Conservation (phyloP, 768 basidiomycete genomes). For the Albatrellus ellisii region DNA sequence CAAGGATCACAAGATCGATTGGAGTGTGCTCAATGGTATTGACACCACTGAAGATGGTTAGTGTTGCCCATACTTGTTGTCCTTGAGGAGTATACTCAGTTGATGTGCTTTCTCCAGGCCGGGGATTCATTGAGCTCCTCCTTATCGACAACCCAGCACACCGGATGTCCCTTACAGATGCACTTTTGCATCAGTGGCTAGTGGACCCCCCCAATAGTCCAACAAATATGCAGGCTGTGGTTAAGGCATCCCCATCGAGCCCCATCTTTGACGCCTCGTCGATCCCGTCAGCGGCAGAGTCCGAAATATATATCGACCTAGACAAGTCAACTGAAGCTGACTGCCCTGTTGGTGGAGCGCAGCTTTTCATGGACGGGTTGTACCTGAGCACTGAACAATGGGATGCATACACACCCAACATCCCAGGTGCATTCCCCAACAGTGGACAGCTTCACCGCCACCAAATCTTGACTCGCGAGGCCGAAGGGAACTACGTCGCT, state of each 20-base stretch:
- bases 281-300: constrained; percentile 7
- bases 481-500: not conserved
- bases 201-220: not conserved
- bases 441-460: not conserved
- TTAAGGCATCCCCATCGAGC: not conserved
- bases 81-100: not conserved
- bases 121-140: constrained; percentile 54
- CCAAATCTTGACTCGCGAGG: constrained; percentile 9
- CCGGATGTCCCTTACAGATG: constrained; percentile 62
- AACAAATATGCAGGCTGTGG: not conserved
- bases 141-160: constrained; percentile 47
- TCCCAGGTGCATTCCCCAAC: constrained; percentile 3
- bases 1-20: constrained; percentile 7
- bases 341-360: too few relatives aligned
- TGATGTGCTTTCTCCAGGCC: constrained; percentile 25
- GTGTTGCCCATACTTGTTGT: constrained; percentile 11
- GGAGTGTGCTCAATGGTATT: not conserved
- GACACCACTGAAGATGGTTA: constrained; percentile 31
- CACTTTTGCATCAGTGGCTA: constrained; percentile 74
- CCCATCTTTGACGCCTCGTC: not conserved
- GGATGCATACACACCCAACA: not conserved
- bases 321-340: too few relatives aligned
- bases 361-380: not conserved
- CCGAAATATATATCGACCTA: constrained; percentile 1
- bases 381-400: not conserved